Evolutionary conservation across 257 asterid species (phyloP).

Genomic region (Rehmannia glutinosa): DNA sequence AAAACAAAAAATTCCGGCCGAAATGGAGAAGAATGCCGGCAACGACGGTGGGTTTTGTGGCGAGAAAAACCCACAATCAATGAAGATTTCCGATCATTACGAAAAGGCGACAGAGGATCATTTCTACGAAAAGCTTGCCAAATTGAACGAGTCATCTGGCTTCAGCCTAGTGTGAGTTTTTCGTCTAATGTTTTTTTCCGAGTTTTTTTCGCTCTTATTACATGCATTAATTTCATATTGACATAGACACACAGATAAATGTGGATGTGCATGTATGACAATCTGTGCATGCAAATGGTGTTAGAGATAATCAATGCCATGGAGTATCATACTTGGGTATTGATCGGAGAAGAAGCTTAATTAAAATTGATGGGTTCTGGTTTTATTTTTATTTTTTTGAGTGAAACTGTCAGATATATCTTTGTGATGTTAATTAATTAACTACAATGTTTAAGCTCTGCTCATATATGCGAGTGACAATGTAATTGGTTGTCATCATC

Average conservation of each 20-base stretch:
- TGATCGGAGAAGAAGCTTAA: not conserved
- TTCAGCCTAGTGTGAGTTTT: conserved; percentile 57
- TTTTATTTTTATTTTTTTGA: too few species aligned
- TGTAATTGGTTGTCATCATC: too few species aligned
- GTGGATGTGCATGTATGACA: not conserved
- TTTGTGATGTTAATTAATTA: too few species aligned
- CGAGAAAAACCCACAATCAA: conserved; percentile 9
- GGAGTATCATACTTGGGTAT: too few species aligned
- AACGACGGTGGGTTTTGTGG: conserved; percentile 24
- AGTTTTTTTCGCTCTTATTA: not conserved
- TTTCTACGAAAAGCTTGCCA: conserved; percentile 55
- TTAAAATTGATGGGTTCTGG: not conserved
- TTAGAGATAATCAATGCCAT: not conserved
- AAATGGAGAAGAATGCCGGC: conserved; percentile 25
- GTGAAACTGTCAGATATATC: too few species aligned
- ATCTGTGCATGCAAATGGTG: conserved; percentile 4
- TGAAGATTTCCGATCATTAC: not conserved
- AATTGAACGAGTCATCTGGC: conserved; percentile 61
- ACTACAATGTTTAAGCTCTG: too few species aligned
- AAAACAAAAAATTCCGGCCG: not conserved
- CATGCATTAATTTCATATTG: conserved; percentile 13
- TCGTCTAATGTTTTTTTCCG: not conserved
- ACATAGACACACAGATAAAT: not conserved
- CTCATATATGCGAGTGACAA: too few species aligned
- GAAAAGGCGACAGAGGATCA: conserved; percentile 23